A percentile compares a stretch with the other conserved stretches of the same genome.
phyloP scores from a whole-genome alignment of 2,329 filamentous ascomycete species.

The Ophiostoma fasciatum region DNA sequence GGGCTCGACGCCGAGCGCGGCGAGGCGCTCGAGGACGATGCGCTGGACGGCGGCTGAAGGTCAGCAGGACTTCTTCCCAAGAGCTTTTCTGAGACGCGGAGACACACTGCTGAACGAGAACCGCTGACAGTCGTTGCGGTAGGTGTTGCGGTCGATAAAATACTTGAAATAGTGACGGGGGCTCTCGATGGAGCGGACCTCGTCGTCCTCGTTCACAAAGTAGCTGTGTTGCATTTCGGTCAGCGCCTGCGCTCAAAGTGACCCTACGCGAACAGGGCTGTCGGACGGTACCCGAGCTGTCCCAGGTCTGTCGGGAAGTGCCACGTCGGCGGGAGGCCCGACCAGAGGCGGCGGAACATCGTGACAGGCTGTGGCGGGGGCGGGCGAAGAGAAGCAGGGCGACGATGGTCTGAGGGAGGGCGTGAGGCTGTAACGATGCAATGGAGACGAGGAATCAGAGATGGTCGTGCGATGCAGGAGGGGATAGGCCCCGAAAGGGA shows the following conservation, averaged over 20 bases:
- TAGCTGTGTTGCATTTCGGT: conserved; percentile 45
- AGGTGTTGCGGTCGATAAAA: conserved; percentile 56
- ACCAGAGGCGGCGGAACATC: conserved; percentile 65
- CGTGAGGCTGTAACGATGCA: no score
- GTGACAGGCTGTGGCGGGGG: no score
- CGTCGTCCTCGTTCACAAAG: conserved; percentile 57
- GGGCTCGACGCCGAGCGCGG: conserved; percentile 41
- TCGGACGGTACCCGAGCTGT: conserved; percentile 49
- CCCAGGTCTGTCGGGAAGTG: conserved; percentile 50
- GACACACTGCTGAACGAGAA: conserved; percentile 64
- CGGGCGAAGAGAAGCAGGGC: no score
- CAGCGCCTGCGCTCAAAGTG: conserved; percentile 1
- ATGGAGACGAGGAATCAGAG: no score
- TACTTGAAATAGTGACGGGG: conserved; percentile 60
- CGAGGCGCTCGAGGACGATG: conserved; percentile 48
- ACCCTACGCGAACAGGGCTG: neutral
- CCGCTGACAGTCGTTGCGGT: conserved; percentile 61
- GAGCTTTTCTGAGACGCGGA: no score
- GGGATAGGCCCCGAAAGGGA: no score
- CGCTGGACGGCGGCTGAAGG: conserved; percentile 43
- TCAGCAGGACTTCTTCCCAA: no score
- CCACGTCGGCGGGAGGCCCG: conserved; percentile 52
- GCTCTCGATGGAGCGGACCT: conserved; percentile 55
- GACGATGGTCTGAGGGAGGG: no score
- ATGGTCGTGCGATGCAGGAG: no score